Conservation (phyloP, 2,329 filamentous ascomycete genomes). For the Claviceps spartinae region DNA sequence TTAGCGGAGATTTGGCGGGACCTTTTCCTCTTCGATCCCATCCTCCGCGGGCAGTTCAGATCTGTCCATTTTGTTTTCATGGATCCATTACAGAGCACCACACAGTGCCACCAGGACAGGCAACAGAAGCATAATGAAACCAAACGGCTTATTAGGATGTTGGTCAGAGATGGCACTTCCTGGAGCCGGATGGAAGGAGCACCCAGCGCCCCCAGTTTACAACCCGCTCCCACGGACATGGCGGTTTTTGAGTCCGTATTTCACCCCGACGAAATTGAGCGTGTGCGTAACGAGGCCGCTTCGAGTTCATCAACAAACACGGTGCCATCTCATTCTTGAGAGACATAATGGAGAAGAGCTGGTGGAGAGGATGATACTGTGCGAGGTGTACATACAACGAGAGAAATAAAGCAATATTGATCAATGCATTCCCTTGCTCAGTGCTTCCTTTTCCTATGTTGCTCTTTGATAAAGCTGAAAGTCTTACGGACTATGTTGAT, state of each 20-base stretch:
- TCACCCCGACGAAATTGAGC: slow-evolving; percentile 32
- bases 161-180: no score
- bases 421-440: no score
- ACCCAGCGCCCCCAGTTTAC: slow-evolving; percentile 19
- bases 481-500: no score
- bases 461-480: no score
- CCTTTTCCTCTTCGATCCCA: slow-evolving; percentile 33
- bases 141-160: neutral
- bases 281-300: slow-evolving; percentile 37
- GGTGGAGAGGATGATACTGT: neutral
- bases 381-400: no score
- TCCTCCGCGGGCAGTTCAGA: slow-evolving; percentile 25
- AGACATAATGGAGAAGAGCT: neutral
- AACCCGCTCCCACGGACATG: slow-evolving; percentile 27
- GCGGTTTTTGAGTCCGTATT: slow-evolving; percentile 43
- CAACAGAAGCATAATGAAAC: slow-evolving; percentile 33
- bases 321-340: slow-evolving; percentile 25
- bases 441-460: no score
- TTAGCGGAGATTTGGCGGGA: no score
- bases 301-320: slow-evolving; percentile 41
- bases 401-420: no score
- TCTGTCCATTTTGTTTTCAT: no score
- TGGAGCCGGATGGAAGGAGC: slow-evolving; percentile 14
- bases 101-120: slow-evolving; percentile 14
- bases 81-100: no score